Evolutionary conservation across 495 filamentous ascomycete species (phyloP), one percentile per base, ranked within the genome.

Genomic region (Xylaria sp.): DNA sequence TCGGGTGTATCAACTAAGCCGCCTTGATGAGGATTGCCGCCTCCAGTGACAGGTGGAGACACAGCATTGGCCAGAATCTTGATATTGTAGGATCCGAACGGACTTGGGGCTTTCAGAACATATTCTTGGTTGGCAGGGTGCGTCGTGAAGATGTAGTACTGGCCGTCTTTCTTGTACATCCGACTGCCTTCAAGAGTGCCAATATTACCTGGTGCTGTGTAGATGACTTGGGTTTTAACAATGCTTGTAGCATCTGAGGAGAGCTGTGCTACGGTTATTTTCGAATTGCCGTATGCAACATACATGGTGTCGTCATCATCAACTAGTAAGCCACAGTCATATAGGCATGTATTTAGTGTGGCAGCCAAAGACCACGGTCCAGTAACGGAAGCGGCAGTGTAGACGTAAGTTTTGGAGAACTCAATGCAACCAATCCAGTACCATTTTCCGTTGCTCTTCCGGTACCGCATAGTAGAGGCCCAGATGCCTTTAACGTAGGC

Each of bases 401-500:
- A 89, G 64, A 90, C 74, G 72, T 88, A 86, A 2, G 72, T 82
- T 71, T 74, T 70, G 17, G 63, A 73, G 67, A 65, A 82, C 17
- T 84, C 82, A 59, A 89, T 77, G 71, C 87, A 89, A 21, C 86
- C 87, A 14, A 86, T 79, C 86, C 85, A 90, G 76, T 88, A 87
- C 71, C 81, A 90, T 14, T 66, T 75, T n/a, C 78, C 77, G 67
- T 80, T 83, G 55, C 80, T 83, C 11, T 71, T n/a, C 15, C 83
- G 81, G 75, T 89, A 87, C 40, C 83, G 79, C 66, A 88, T 76
- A 8, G 82, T 85, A 2, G 80, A 84, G 0, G 88, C 88, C 86
- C 85, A 89, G 48, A 84, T 86, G 35, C 87, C 88, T 61, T 84
- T 78, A 15, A 83, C 80, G 75, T 90, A 90, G 5, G 85, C 86